Percentiles rank a stretch among this genome's conserved stretches.
Conservation (phyloP, 164 flowering plant species). For the Macadamia integrifolia region DNA sequence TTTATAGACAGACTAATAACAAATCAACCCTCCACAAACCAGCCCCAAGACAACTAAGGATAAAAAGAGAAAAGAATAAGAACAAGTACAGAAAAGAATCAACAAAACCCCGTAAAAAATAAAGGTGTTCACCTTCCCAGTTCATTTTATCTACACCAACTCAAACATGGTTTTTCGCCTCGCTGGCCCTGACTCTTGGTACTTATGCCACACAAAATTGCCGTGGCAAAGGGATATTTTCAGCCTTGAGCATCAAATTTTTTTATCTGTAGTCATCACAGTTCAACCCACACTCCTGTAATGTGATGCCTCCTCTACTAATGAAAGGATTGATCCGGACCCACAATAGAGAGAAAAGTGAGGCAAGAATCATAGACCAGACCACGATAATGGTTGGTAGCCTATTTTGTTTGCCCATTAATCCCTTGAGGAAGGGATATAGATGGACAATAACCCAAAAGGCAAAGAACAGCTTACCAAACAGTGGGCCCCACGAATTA, state of each 20-base stretch:
- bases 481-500: slow-evolving; percentile 74
- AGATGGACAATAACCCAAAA: slow-evolving; percentile 77
- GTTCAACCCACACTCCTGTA: slow-evolving; percentile 64
- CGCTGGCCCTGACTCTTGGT: neutral
- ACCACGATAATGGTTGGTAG: slow-evolving; percentile 64
- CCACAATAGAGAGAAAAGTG: slow-evolving; percentile 69
- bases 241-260: slow-evolving; percentile 3
- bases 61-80: neutral
- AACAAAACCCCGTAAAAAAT: slow-evolving; percentile 21
- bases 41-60: slow-evolving; percentile 3
- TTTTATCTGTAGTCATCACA: slow-evolving; percentile 40
- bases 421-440: slow-evolving; percentile 79
- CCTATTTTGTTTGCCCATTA: slow-evolving; percentile 55
- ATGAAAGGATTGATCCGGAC: slow-evolving; percentile 62
- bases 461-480: slow-evolving; percentile 68
- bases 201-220: neutral
- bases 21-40: slow-evolving; percentile 10
- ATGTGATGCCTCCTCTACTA: slow-evolving; percentile 37
- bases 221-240: neutral
- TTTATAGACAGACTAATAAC: slow-evolving; percentile 10
- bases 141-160: slow-evolving; percentile 25
- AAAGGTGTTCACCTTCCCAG: slow-evolving; percentile 7
- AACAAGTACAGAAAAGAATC: slow-evolving; percentile 28
- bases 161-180: neutral
- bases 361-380: slow-evolving; percentile 73